Base-by-base conservation (phyloP, 495 filamentous ascomycete genomes). In the Penicillium arizonense region DNA sequence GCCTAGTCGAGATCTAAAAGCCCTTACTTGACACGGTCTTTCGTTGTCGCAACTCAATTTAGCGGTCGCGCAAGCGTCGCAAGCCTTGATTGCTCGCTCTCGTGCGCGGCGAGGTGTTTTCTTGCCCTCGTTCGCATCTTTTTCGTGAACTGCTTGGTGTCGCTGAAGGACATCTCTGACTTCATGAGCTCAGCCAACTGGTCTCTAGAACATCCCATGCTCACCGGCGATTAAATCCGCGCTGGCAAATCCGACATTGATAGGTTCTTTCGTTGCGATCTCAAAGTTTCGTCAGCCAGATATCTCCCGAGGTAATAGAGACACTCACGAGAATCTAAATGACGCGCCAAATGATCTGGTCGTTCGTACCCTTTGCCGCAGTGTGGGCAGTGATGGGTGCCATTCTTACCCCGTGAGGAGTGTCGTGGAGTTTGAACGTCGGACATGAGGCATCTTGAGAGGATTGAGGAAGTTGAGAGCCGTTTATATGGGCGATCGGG, bases 321-420 rank as follows among this genome's bases (percentile, higher is more conserved):
- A 30, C 16, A 52, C 54, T 43, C 40, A 65, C 62, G 64, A 35
- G 65, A 65, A 37, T 68, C 59, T 23, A 65, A 44, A 47, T 65
- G 65, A 26, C 65, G 65, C 16, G 62, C 57, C n/a, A 68, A 43
- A 52, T 68, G 65, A 46, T 68, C 65, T 8, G 58, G 51, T 1
- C 58, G 47, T 23, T 61, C 58, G 20, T 66, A 68, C 6, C 53
- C 60, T 55, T 58, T 58, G 46, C 47, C 55, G 23, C 63, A 68
- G 1, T 68, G 59, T 0, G 56, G 60, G 33, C 63, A 66, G 10
- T 44, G 59, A 21, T 66, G 63, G 41, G 45, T 53, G 7, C 42
- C 21, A 24, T 47, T 24, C 35, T 47, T 62, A 16, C 36, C 14
- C 16, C 62, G 56, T 1, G 59, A 52, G 6, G 59, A 60, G 33